phyloP scores from a whole-genome alignment of 768 basidiomycete species.

The Gautieria morchelliformis region DNA sequence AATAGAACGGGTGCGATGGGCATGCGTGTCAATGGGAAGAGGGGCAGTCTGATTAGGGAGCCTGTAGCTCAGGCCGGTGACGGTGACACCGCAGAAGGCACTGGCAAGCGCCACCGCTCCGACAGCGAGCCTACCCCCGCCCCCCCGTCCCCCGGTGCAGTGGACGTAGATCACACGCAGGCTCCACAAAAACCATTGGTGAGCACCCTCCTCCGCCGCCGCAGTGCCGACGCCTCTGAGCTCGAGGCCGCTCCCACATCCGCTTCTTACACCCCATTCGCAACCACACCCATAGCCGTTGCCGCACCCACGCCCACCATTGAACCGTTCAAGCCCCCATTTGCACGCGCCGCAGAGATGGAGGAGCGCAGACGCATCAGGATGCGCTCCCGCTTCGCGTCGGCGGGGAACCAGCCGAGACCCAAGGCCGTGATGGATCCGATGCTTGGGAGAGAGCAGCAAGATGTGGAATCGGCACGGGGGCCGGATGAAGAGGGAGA shows the following conservation, averaged over 20 bases:
- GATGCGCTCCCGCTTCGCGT: conserved; percentile 41
- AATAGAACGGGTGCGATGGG: conserved; percentile 63
- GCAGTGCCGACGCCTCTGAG: conserved; percentile 5
- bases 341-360: conserved; percentile 83
- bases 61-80: not conserved
- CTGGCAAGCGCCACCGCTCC: conserved; percentile 8
- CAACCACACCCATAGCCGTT: not conserved
- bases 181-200: conserved; percentile 10
- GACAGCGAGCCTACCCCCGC: conserved; percentile 19
- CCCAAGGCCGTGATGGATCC: conserved; percentile 16
- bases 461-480: too few species aligned
- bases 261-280: too few species aligned
- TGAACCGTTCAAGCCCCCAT: conserved; percentile 62
- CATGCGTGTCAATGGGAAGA: conserved; percentile 63
- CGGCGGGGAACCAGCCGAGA: conserved; percentile 23
- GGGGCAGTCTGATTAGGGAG: conserved; percentile 38
- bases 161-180: not conserved
- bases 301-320: conserved; percentile 22
- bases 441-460: too few species aligned
- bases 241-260: conserved; percentile 1
- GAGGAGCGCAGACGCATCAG: conserved; percentile 58
- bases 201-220: not conserved
- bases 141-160: conserved; percentile 3
- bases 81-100: not conserved
- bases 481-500: too few species aligned